Evolutionary conservation across 2,329 filamentous ascomycete genomes (phyloP), one percentile per base, ranked within the genome.

Genomic region (Pseudonectria buxi): DNA sequence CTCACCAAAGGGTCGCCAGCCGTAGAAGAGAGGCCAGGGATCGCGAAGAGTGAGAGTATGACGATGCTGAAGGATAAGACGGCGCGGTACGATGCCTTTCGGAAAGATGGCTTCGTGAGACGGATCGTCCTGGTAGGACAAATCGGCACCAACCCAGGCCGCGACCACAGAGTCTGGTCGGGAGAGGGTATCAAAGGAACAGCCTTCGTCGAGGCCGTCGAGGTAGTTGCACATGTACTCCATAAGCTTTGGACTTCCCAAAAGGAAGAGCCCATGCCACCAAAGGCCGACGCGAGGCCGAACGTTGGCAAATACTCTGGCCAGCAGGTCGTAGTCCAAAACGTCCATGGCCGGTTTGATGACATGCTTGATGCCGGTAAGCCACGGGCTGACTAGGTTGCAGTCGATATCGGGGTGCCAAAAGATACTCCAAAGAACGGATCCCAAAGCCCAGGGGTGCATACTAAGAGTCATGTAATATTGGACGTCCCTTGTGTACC

Each of bases 381-480:
- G 25, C 54, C 54, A 57, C 10, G 54, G 52, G 27, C 48, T 52
- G n/a, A 52, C 54, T 3, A 56, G 44, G 27, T 56, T 56, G 32
- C 54, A 57, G 14, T 46, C 41, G 11, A 57, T 41, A n/a, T 47
- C 46, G 7, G 54, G 54, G 29, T 54, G 50, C 54, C 54, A 57
- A 18, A 57, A 57, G 18, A 56, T 44, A 30, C 52, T 51, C 54
- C 54, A 57, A n/a, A 56, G 27, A 7, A 55, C 44, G 15, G 54
- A 44, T 2, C 50, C 51, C n/a, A 54, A 32, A 14, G 44, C 37
- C 14, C 40, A 37, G 10, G 46, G 49, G n/a, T 53, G 46, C 48
- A 54, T 49, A 36, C 54, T 55, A 25, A 57, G 44, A n/a, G 54
- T 56, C 54, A 57, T 55, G 39, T 55, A 49, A 33, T 56, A 56